Evolutionary conservation across 148 eudicot genomes (phyloP), one percentile per base, ranked within the genome.

Genomic region (Chenopodium album): DNA sequence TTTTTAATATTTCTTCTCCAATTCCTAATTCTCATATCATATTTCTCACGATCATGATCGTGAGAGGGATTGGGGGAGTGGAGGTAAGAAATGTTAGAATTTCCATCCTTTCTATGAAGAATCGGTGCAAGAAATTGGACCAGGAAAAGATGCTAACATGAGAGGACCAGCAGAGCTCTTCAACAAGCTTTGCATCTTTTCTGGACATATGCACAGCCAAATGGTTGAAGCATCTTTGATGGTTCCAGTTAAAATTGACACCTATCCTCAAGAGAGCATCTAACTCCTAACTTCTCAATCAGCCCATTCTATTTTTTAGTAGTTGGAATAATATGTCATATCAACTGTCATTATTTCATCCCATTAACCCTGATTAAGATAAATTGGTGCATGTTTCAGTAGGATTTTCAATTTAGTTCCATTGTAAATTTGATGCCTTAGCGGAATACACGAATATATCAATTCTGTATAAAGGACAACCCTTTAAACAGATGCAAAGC

Each of bases 141-240:
- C 68, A 82, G 63, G 76, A 76, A 78, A 79, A 77, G 85, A 87
- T 82, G 79, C 79, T 82, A 82, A 82, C 74, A 32, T 70, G 79
- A 84, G 73, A 44, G 80, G 80, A 50, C 79, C 56, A 79, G 73
- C 78, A 78, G 54, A 65, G 87, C 80, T 73, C 47, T 69, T 73
- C 41, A 73, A 74, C 69, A 85, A 83, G 81, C 84, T 87, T 85
- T 79, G 84, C 87, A 82, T 82, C 86, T 87, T 83, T 82, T 80
- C 69, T 70, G 74, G 47, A 82, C 71, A 60, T 75, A 75, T 75
- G 47, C 73, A 10, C 52, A 68, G 72, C 72, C 68, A 47, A 56
- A 82, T 59, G 72, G 76, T 29, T 66, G 54, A 76, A 48, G 83
- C 80, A 75, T 79, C 82, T 82, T 59, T 47, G 68, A 59, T 41